Percentiles rank a stretch among this genome's conserved stretches.
phyloP scores from a whole-genome alignment of 352 stramenopile genomes.

The Phytopythium cucurbitacearum region DNA sequence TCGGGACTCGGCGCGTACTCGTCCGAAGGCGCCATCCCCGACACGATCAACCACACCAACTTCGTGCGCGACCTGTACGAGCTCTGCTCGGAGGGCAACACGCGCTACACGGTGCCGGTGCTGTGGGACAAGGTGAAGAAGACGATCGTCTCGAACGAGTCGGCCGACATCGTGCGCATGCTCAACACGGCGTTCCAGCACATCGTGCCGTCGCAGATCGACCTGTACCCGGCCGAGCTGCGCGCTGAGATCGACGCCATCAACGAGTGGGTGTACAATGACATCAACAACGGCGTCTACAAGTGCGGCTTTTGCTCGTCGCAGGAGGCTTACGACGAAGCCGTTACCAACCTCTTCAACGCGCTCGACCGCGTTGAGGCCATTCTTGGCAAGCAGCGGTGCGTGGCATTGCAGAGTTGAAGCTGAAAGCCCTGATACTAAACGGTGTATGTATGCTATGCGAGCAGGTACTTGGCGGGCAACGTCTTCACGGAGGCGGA shows the following conservation, averaged over 20 bases:
- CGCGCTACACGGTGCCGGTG: slow-evolving; percentile 87
- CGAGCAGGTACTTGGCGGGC: slow-evolving; percentile 44
- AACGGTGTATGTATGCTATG: slow-evolving; percentile 1
- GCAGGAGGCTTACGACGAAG: slow-evolving; percentile 87
- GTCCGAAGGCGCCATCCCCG: slow-evolving; percentile 52
- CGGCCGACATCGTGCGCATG: slow-evolving; percentile 92
- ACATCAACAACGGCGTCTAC: slow-evolving; percentile 93
- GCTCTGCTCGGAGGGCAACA: slow-evolving; percentile 63
- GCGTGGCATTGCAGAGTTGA: slow-evolving; percentile 36
- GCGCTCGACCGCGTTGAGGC: slow-evolving; percentile 68
- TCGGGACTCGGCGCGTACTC: slow-evolving; percentile 70
- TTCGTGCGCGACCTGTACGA: slow-evolving; percentile 84
- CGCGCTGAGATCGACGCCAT: slow-evolving; percentile 83
- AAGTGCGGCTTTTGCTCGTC: slow-evolving; percentile 89
- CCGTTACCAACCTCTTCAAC: slow-evolving; percentile 63
- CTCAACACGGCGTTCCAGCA: slow-evolving; percentile 82
- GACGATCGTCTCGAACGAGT: slow-evolving; percentile 94
- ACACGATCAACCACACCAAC: slow-evolving; percentile 58
- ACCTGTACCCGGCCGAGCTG: slow-evolving; percentile 79
- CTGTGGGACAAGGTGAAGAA: slow-evolving; percentile 89
- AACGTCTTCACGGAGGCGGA: slow-evolving; percentile 75
- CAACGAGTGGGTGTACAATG: slow-evolving; percentile 91
- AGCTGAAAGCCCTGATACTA: not conserved
- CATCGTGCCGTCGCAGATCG: slow-evolving; percentile 58
- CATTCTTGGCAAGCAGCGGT: slow-evolving; percentile 60